Conservation (phyloP, 75 land plant species). For the Larix kaempferi region DNA sequence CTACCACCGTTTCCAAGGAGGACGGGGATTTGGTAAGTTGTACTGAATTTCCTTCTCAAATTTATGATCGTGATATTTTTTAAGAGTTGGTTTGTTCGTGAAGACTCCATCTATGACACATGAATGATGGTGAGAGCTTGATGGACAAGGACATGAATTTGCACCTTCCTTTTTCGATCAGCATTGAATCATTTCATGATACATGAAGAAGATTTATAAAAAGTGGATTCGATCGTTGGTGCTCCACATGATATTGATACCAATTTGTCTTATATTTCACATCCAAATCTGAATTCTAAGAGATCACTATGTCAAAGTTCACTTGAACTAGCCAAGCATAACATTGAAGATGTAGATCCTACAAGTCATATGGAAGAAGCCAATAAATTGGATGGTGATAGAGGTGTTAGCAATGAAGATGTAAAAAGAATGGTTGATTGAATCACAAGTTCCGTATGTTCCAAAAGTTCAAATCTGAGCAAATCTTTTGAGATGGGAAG, state of each 20-base stretch:
- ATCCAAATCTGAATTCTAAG: not conserved
- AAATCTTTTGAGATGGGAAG: conserved; percentile 28
- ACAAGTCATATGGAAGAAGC: conserved; percentile 34
- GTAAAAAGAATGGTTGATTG: conserved; percentile 64
- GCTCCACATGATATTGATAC: not conserved
- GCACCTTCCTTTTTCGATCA: not conserved
- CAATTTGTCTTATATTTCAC: not conserved
- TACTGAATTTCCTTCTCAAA: too few relatives aligned
- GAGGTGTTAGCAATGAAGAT: conserved; percentile 51
- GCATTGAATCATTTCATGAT: too few relatives aligned
- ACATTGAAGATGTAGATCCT: conserved; percentile 70
- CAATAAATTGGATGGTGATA: conserved; percentile 17
- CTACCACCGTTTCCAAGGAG: too few relatives aligned
- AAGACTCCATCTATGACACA: too few relatives aligned
- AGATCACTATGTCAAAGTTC: conserved; percentile 48
- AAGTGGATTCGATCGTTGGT: conserved; percentile 9
- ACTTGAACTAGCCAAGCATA: conserved; percentile 69
- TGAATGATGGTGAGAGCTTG: conserved; percentile 25
- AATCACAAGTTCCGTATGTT: conserved; percentile 45
- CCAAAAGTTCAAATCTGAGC: conserved; percentile 35
- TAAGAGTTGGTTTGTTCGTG: too few relatives aligned
- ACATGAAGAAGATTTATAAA: conserved; percentile 21
- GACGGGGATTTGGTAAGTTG: too few relatives aligned
- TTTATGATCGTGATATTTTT: too few relatives aligned
- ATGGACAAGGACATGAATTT: conserved; percentile 89